Base-by-base conservation (phyloP, 441 rosid genomes). In the Theobroma grandiflorum region DNA sequence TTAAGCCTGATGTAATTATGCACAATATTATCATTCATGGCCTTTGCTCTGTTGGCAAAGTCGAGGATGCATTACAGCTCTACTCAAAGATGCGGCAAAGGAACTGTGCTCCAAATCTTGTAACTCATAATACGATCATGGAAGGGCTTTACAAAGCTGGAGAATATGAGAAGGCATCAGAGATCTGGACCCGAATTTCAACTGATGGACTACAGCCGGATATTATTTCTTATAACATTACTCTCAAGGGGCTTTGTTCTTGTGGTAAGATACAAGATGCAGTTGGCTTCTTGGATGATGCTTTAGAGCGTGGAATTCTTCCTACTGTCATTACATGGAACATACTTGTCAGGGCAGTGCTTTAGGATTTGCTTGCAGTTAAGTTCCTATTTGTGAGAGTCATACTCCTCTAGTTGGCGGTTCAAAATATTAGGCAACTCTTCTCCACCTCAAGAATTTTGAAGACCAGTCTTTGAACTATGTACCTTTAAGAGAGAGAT, bases 11-110 rank as follows among this genome's bases (percentile, higher is more conserved):
- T 82, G 78, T 90, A 75, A 90, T 80, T 26, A 89, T 95, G 93
- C 89, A 91, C 83, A 95, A 96, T 83, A 93, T 95, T 78, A 79
- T 95, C 74, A 91, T 96, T 66, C 95, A 95, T n/a, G 94, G 96
- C 31, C 92, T 93, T 74, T 96, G 98, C 82, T 90, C 92, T 18
- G 89, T 83, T 37, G 92, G 95, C 43, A 91, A 90, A 85, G 85
- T 91, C 72, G 89, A 83, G 77, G 94, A 89, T 81, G 98, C 98
- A 40, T 72, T 90, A 75, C 86, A 80, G 72, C 80, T 92, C 53
- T 85, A 86, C 84, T 87, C 87, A 79, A 81, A 84, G 77, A 93
- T 95, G 96, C 87, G 82, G 84, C 85, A 75, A 50, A 31, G 82
- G 75, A 87, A 83, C 71, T 88, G 90, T 76, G 64, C 76, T 86